These are phyloP conservation scores for Gentiana dahurica DNA, from an alignment of 257 asterid genomes.

Conservation along the genomic window DNA sequence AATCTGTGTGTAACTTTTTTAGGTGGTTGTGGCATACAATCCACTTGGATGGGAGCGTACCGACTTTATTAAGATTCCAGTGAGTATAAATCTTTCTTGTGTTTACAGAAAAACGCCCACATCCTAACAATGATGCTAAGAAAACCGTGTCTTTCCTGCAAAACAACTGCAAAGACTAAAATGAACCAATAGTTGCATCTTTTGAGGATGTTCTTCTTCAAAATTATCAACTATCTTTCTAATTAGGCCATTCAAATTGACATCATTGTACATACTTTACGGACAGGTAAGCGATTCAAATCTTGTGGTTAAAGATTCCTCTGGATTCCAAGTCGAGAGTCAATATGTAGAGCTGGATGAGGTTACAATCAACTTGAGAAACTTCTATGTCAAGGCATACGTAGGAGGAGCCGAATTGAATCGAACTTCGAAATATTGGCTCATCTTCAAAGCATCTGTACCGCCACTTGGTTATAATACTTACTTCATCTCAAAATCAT, in stretches of 20 bases:
- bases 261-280: not conserved
- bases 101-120: not conserved
- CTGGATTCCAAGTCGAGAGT: conserved; percentile 36
- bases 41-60: conserved; percentile 83
- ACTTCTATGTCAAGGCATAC: conserved; percentile 63
- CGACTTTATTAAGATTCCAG: conserved; percentile 65
- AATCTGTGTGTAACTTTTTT: conserved; percentile 12
- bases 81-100: conserved; percentile 22
- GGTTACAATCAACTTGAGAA: conserved; percentile 43
- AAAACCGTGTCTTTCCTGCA: not conserved
- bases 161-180: not conserved
- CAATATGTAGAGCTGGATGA: conserved; percentile 56
- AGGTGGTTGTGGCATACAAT: conserved; percentile 76
- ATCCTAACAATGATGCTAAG: not conserved
- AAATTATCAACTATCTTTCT: not conserved
- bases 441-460: conserved; percentile 50
- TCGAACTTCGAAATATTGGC: conserved; percentile 57
- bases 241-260: not conserved
- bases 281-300: conserved; percentile 59
- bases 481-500: conserved; percentile 46
- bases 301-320: conserved; percentile 53
- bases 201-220: not conserved
- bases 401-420: conserved; percentile 33
- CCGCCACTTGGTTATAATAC: conserved; percentile 77
- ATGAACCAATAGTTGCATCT: not conserved